Conservation (phyloP, 352 stramenopile species). For the Phytophthora cactorum region DNA sequence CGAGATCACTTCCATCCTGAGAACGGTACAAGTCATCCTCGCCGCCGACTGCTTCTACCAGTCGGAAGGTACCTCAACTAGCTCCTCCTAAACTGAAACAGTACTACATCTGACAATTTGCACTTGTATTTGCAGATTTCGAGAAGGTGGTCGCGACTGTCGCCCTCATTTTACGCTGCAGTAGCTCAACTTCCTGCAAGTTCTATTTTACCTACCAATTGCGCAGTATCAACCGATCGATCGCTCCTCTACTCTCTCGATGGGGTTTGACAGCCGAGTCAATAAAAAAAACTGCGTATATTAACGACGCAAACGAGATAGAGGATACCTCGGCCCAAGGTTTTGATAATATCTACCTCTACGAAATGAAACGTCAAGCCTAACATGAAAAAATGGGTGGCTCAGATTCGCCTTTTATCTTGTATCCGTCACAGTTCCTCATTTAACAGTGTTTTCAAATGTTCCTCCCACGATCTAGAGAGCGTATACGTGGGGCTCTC, state of each 20-base stretch:
- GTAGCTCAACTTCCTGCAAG: slow-evolving; percentile 29
- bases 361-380: slow-evolving; percentile 42
- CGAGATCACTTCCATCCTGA: slow-evolving; percentile 36
- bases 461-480: slow-evolving; percentile 50
- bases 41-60: slow-evolving; percentile 79
- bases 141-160: slow-evolving; percentile 74
- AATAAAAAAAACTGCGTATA: slow-evolving; percentile 44
- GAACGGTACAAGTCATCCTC: slow-evolving; percentile 53
- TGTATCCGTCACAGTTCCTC: slow-evolving; percentile 42
- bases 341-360: slow-evolving; percentile 66
- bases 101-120: not conserved
- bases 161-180: slow-evolving; percentile 66
- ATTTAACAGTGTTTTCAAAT: slow-evolving; percentile 20
- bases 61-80: slow-evolving; percentile 46
- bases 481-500: slow-evolving; percentile 39
- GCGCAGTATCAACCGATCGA: slow-evolving; percentile 65
- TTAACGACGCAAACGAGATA: slow-evolving; percentile 14
- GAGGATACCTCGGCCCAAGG: slow-evolving; percentile 1
- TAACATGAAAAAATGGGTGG: slow-evolving; percentile 37
- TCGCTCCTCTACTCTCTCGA: slow-evolving; percentile 57
- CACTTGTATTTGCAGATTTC: slow-evolving; percentile 50
- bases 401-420: slow-evolving; percentile 83
- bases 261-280: slow-evolving; percentile 49
- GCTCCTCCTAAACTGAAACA: not conserved
- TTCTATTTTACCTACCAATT: slow-evolving; percentile 76